These are phyloP conservation scores for Pelargonium fulgidum DNA, from an alignment of 441 rosid species.

Conservation along the genomic window DNA sequence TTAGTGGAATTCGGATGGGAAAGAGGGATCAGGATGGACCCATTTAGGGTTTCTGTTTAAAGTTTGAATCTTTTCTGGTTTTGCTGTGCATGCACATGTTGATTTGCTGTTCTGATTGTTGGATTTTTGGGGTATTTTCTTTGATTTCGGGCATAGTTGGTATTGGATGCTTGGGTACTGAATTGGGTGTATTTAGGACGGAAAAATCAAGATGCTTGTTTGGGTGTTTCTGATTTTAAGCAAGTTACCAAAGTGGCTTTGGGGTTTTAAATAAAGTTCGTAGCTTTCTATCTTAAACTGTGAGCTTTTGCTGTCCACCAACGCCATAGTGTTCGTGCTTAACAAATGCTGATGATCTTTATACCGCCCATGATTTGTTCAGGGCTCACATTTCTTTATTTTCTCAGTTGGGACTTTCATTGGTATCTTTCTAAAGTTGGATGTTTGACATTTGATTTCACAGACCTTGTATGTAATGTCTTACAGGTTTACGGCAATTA, in stretches of 20 bases:
- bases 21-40: not conserved
- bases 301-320: too few relatives aligned
- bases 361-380: too few relatives aligned
- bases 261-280: not conserved
- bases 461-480: too few relatives aligned
- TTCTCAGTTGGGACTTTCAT: not conserved
- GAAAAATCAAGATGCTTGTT: not conserved
- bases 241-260: not conserved
- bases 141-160: not conserved
- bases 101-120: not conserved
- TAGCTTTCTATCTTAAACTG: not conserved
- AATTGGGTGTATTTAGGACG: not conserved
- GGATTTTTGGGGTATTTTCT: not conserved
- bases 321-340: too few relatives aligned
- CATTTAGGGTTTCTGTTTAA: constrained; percentile 5
- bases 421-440: not conserved
- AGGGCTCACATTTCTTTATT: too few relatives aligned
- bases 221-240: not conserved
- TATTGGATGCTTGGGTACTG: not conserved
- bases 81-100: not conserved
- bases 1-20: not conserved
- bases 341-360: too few relatives aligned
- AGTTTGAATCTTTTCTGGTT: not conserved
- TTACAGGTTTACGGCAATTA: not conserved
- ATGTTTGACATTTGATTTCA: not conserved